These are phyloP conservation scores for Claviceps spartinae DNA, from an alignment of 2,329 filamentous ascomycete genomes.

Conservation along the genomic window DNA sequence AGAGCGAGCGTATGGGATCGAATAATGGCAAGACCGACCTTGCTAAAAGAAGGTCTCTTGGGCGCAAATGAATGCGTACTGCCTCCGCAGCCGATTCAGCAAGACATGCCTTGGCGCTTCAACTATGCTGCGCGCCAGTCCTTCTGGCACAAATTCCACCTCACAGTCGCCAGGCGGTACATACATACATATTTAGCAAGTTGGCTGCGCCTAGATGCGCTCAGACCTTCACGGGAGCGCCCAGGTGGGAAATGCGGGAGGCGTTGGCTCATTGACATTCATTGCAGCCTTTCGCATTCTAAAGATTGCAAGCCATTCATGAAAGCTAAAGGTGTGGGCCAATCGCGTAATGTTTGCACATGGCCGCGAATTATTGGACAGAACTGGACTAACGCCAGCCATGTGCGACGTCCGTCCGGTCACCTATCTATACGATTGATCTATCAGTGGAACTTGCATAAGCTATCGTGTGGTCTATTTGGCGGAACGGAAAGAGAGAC, in stretches of 20 bases:
- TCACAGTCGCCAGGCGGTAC: not conserved
- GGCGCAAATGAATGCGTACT: not conserved
- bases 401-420: not conserved
- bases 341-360: not conserved
- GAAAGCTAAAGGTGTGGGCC: not conserved
- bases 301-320: not conserved
- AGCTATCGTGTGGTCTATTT: not conserved
- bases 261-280: not conserved
- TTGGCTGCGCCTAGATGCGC: not conserved
- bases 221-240: not conserved
- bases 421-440: not conserved
- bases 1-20: conserved; percentile 18
- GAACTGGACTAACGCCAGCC: not conserved
- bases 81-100: not conserved
- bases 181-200: too few species aligned
- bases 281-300: not conserved
- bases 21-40: not conserved
- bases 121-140: not conserved
- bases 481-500: not conserved
- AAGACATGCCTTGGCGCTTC: not conserved
- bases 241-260: not conserved
- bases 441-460: not conserved
- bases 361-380: not conserved
- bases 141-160: not conserved
- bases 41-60: not conserved